phyloP scores from a whole-genome alignment of 2,329 filamentous ascomycete genomes.

The Colletotrichum graminicola region DNA sequence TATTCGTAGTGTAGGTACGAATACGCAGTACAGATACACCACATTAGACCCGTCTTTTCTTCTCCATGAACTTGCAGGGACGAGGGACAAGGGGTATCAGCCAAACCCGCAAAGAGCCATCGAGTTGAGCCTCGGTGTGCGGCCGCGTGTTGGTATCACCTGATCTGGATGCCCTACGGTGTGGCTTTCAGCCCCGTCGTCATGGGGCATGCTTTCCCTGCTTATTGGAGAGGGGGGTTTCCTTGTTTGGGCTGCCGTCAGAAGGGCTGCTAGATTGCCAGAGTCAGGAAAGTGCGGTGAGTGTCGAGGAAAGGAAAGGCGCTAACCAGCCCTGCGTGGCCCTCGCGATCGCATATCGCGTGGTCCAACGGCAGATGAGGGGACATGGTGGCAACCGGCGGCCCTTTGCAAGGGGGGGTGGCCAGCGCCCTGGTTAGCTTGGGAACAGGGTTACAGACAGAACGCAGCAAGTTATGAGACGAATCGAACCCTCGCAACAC shows the following conservation, averaged over 20 bases:
- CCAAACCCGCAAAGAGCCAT: neutral
- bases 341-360: conserved; percentile 30
- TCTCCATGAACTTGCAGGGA: conserved; percentile 20
- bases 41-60: neutral
- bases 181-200: conserved; percentile 15
- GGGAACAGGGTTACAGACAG: conserved; percentile 3
- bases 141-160: conserved; percentile 8
- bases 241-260: conserved; percentile 23
- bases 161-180: conserved; percentile 11
- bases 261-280: conserved; percentile 4
- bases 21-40: neutral
- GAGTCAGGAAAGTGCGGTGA: conserved; percentile 37
- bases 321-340: conserved; percentile 34
- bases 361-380: conserved; percentile 5
- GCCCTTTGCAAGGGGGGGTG: conserved; percentile 20
- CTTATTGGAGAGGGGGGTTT: neutral
- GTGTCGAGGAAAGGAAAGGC: neutral
- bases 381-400: neutral
- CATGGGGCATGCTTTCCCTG: conserved; percentile 16
- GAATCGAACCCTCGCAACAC: neutral
- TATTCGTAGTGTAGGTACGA: neutral
- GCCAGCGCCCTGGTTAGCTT: conserved; percentile 7
- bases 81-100: conserved; percentile 8
- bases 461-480: neutral
- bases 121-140: conserved; percentile 10